Conservation (phyloP, 139 green algal species). For the Volvox africanus region DNA sequence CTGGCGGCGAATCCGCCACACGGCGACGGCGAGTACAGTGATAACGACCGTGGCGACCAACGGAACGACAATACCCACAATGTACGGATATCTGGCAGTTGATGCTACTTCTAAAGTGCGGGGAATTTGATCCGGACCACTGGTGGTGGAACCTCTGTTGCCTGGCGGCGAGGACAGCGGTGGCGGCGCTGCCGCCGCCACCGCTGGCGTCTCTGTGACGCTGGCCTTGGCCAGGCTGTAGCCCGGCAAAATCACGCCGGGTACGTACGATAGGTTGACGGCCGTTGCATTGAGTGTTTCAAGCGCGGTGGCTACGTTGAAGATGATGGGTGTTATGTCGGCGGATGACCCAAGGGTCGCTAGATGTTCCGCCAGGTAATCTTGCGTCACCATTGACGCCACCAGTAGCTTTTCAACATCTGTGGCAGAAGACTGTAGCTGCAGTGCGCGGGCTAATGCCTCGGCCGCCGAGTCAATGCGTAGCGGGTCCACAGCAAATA, state of each 20-base stretch:
- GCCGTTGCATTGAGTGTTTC: neutral
- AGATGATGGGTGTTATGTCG: neutral
- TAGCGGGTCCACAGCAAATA: neutral
- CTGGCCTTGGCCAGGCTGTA: neutral
- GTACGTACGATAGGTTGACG: neutral
- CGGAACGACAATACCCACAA: neutral
- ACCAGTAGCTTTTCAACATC: neutral
- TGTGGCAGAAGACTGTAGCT: neutral
- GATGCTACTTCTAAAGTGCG: too few species aligned
- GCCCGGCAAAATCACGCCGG: constrained; percentile 11
- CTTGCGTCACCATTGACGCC: neutral
- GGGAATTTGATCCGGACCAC: too few species aligned
- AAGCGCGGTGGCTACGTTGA: neutral
- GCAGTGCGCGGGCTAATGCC: neutral
- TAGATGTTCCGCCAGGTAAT: neutral
- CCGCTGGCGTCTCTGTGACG: neutral
- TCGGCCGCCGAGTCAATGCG: constrained; percentile 4
- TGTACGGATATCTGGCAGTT: neutral
- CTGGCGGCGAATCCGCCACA: neutral
- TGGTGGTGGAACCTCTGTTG: neutral
- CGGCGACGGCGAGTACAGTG: neutral
- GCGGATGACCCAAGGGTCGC: neutral
- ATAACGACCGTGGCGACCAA: neutral
- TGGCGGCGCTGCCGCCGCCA: neutral
- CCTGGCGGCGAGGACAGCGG: neutral